phyloP scores from a whole-genome alignment of 75 land plant species.

The Pseudotsuga menziesii region DNA sequence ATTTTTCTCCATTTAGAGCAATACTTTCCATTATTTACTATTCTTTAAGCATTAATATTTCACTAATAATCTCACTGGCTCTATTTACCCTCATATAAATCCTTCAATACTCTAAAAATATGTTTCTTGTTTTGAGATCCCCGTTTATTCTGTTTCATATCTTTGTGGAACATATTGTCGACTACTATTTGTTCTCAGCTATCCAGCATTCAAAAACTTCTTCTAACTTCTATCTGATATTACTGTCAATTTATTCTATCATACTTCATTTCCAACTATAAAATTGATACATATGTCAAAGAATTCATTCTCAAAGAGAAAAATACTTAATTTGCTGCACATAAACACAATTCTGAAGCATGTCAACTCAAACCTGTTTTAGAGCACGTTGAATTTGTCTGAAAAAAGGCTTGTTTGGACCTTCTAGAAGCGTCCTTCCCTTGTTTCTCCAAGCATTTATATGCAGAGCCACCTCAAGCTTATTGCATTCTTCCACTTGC shows the following conservation, averaged over 20 bases:
- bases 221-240: not conserved
- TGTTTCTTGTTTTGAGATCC: not conserved
- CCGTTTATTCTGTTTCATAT: not conserved
- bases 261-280: not conserved
- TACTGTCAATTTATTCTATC: not conserved
- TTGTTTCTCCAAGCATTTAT: slow-evolving; percentile 13
- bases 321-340: not conserved
- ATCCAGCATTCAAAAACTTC: not conserved
- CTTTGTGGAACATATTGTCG: not conserved
- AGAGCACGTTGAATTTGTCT: slow-evolving; percentile 10
- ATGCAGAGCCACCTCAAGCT: slow-evolving; percentile 3
- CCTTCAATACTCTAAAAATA: not conserved
- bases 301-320: not conserved
- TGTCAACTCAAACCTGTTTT: slow-evolving; percentile 1
- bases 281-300: not conserved
- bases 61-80: too few species aligned
- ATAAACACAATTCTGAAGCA: not conserved
- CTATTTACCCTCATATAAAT: not conserved
- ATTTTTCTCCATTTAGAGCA: too few species aligned
- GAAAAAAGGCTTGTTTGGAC: not conserved
- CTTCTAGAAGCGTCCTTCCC: not conserved
- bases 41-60: too few species aligned
- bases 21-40: too few species aligned
- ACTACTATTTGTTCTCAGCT: not conserved
- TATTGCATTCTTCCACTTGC: not conserved